phyloP scores from a whole-genome alignment of 2,329 filamentous ascomycete genomes.

The Fusarium bactridioides region DNA sequence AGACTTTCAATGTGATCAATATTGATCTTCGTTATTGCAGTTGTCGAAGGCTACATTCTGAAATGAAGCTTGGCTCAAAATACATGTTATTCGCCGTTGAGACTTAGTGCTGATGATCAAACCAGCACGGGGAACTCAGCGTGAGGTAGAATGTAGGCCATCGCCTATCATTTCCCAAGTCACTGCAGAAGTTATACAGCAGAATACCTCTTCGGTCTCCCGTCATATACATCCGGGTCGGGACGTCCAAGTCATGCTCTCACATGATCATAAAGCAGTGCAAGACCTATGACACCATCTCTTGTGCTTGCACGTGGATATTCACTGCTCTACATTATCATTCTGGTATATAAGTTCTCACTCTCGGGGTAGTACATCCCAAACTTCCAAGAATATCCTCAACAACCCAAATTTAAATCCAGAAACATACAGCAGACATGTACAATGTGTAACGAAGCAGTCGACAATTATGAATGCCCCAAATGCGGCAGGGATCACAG shows the following conservation, averaged over 20 bases:
- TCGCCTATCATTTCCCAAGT: accelerated
- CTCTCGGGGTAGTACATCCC: accelerated
- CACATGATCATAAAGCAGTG: neutral
- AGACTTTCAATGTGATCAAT: accelerated
- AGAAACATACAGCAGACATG: too few species aligned
- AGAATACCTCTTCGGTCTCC: accelerated
- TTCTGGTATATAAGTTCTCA: neutral
- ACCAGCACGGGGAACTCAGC: accelerated
- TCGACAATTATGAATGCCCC: neutral
- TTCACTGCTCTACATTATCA: accelerated
- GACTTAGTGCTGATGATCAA: accelerated
- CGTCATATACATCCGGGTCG: accelerated
- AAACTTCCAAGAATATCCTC: accelerated
- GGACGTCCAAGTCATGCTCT: neutral
- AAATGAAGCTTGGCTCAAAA: too few species aligned
- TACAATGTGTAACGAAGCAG: neutral
- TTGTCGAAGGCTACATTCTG: accelerated
- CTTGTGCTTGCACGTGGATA: neutral
- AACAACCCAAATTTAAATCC: accelerated
- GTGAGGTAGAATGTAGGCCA: accelerated
- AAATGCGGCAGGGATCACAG: neutral
- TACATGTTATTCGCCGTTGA: accelerated
- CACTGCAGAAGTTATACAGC: accelerated
- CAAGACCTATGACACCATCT: neutral
- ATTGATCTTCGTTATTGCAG: accelerated